Conservation (phyloP, 1,284 basidiomycete species). For the Trametes polyzona region DNA sequence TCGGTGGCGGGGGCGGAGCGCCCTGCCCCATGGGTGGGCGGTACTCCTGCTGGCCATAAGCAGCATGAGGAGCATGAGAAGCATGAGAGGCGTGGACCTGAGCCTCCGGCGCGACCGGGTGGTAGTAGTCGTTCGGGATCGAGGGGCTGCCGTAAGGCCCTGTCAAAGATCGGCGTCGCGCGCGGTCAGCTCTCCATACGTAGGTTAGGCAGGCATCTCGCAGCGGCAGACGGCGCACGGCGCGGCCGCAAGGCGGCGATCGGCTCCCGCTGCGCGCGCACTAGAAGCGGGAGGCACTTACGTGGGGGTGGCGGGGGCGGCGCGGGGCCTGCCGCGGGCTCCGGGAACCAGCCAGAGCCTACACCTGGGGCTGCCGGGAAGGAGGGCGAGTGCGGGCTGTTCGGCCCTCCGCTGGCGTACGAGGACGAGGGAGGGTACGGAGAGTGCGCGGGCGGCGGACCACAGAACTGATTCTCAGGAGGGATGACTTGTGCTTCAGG, state of each 20-base stretch:
- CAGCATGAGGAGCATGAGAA: not conserved
- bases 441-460: constrained; percentile 7
- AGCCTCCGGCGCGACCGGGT: constrained; percentile 7
- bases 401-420: not conserved
- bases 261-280: constrained; percentile 5
- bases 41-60: not conserved
- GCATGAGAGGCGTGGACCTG: not conserved
- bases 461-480: constrained; percentile 7
- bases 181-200: not conserved
- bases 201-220: no score
- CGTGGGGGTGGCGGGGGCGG: constrained; percentile 20
- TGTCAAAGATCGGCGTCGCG: constrained; percentile 10
- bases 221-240: no score
- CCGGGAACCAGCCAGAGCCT: constrained; percentile 4
- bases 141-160: constrained; percentile 23
- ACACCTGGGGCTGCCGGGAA: constrained; percentile 12
- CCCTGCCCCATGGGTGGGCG: not conserved
- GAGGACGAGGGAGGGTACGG: constrained; percentile 11
- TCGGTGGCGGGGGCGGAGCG: constrained; percentile 13
- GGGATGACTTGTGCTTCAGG: constrained; percentile 25
- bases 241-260: not conserved
- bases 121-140: constrained; percentile 11
- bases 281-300: constrained; percentile 19
- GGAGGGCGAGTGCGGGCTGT: constrained; percentile 8
- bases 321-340: constrained; percentile 9